A percentile compares a stretch with the other conserved stretches of the same genome.
These are phyloP conservation scores for Lachancea waltii DNA, from an alignment of 805 yeast species.

Conservation along the genomic window DNA sequence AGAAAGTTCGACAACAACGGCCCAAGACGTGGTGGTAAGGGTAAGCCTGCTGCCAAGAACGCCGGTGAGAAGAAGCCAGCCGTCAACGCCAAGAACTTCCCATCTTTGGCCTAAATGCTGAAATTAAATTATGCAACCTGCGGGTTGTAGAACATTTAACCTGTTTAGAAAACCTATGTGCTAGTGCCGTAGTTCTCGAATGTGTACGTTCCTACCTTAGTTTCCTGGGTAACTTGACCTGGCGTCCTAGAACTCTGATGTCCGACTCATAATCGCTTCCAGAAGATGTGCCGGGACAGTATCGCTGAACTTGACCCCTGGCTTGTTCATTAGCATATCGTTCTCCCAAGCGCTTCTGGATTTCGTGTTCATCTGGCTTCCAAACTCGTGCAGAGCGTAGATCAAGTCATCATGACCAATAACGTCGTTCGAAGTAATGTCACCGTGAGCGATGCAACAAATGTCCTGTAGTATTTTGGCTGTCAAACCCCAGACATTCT, in stretches of 20 bases:
- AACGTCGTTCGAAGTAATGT: conserved; percentile 12
- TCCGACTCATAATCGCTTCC: conserved; percentile 7
- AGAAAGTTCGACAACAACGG: conserved; percentile 27
- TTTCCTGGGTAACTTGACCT: neutral
- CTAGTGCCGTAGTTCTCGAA: neutral
- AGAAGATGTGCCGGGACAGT: conserved; percentile 29
- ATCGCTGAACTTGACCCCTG: conserved; percentile 27
- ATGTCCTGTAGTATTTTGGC: conserved; percentile 73
- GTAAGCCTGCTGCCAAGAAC: conserved; percentile 27
- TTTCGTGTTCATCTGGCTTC: conserved; percentile 46
- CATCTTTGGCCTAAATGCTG: conserved; percentile 49
- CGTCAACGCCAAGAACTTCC: conserved; percentile 62
- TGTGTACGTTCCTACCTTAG: neutral
- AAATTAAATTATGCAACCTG: neutral
- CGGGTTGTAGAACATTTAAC: neutral
- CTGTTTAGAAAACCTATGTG: conserved; percentile 1
- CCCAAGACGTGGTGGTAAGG: conserved; percentile 30
- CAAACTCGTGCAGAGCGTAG: conserved; percentile 46
- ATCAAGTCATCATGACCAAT: conserved; percentile 65
- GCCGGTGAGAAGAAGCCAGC: conserved; percentile 33
- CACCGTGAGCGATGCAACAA: conserved; percentile 46
- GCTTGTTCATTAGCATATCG: conserved; percentile 39
- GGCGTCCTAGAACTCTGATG: neutral
- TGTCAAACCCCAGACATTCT: conserved; percentile 79
- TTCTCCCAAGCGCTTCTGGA: conserved; percentile 49